phyloP scores from a whole-genome alignment of 1,284 basidiomycete genomes.

The Rhodotorula sp. region DNA sequence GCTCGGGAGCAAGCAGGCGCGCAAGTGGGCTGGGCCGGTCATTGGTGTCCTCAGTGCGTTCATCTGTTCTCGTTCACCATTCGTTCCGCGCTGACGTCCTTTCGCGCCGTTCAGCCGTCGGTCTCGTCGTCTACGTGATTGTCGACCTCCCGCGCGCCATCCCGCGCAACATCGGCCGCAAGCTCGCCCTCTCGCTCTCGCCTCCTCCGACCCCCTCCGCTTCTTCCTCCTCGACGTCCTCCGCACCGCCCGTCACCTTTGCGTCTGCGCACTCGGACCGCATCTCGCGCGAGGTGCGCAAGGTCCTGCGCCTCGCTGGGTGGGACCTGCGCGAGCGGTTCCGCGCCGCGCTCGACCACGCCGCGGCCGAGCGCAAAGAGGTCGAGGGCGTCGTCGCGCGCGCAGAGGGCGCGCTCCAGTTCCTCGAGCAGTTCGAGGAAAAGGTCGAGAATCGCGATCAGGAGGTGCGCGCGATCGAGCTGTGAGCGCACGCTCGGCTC shows the following conservation, averaged over 20 bases:
- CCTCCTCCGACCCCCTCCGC: constrained; percentile 46
- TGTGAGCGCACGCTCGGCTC: constrained; percentile 1
- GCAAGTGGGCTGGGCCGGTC: constrained; percentile 85
- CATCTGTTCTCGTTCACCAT: background rate
- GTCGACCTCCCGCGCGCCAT: constrained; percentile 86
- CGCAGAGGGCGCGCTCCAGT: constrained; percentile 70
- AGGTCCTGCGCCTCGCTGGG: constrained; percentile 86
- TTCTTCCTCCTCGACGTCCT: constrained; percentile 45
- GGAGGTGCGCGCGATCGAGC: constrained; percentile 23
- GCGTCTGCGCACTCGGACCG: constrained; percentile 70
- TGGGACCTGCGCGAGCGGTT: constrained; percentile 90
- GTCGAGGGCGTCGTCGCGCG: constrained; percentile 73
- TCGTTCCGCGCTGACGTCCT: background rate
- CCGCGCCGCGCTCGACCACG: constrained; percentile 74
- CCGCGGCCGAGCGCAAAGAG: constrained; percentile 70
- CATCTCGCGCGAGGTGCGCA: constrained; percentile 82
- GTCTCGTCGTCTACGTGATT: constrained; percentile 78
- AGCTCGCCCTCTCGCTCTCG: constrained; percentile 59
- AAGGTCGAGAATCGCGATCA: constrained; percentile 36
- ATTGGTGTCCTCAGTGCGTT: constrained; percentile 63
- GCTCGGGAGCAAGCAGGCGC: constrained; percentile 75
- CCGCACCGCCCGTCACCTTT: constrained; percentile 59
- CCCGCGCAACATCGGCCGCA: constrained; percentile 85
- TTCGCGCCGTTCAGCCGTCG: constrained; percentile 57
- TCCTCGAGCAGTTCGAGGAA: constrained; percentile 59